A percentile compares a stretch with the other conserved stretches of the same genome.
These are phyloP conservation scores for Claviceps maximensis DNA, from an alignment of 2,329 filamentous ascomycete genomes.

Conservation along the genomic window DNA sequence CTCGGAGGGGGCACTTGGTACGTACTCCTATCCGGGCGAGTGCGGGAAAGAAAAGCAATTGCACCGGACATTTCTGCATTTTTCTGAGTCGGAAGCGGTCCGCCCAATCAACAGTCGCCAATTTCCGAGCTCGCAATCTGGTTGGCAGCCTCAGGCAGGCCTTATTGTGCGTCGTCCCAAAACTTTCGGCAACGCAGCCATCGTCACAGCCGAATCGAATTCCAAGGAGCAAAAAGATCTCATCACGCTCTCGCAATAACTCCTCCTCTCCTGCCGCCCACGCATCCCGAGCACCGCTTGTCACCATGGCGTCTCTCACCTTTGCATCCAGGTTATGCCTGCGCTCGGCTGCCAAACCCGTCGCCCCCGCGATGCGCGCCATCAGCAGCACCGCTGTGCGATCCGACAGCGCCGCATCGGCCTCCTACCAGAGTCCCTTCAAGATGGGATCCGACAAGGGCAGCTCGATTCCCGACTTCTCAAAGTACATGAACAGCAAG, in stretches of 20 bases:
- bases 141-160: conserved; percentile 30
- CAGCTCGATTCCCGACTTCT: conserved; percentile 76
- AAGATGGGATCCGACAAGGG: conserved; percentile 42
- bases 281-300: neutral
- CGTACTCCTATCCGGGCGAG: neutral
- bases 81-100: neutral
- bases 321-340: conserved; percentile 56
- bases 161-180: conserved; percentile 21
- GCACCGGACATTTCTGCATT: no score
- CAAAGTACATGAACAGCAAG: conserved; percentile 66
- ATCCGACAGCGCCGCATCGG: conserved; percentile 32
- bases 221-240: conserved; percentile 31
- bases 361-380: conserved; percentile 33
- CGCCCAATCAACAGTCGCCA: conserved; percentile 31
- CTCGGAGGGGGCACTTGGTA: no score
- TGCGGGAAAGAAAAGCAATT: neutral
- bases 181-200: conserved; percentile 27
- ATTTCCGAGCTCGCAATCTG: conserved; percentile 31
- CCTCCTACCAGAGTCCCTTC: conserved; percentile 52
- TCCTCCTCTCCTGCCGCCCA: conserved; percentile 2
- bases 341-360: conserved; percentile 38
- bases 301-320: conserved; percentile 53
- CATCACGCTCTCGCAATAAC: conserved; percentile 22
- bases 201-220: conserved; percentile 20
- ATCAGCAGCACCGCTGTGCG: conserved; percentile 42